These are phyloP conservation scores for Epicoccum nigrum DNA, from an alignment of 2,329 filamentous ascomycete genomes.

Conservation along the genomic window DNA sequence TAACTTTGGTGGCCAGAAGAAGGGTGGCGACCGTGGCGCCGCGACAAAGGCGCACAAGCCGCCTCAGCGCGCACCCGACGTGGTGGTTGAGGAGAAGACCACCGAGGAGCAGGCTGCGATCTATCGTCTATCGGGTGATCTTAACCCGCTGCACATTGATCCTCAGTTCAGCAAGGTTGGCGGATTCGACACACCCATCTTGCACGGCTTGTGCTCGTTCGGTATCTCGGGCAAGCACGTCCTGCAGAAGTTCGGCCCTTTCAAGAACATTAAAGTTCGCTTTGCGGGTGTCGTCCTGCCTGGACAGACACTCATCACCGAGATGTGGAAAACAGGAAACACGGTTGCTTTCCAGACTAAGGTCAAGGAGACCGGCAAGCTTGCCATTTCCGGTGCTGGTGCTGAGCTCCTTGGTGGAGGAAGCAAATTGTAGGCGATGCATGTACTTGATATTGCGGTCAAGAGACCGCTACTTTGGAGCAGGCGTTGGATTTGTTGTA, in stretches of 20 bases:
- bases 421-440: slow-evolving; percentile 43
- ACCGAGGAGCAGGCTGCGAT: slow-evolving; percentile 89
- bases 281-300: slow-evolving; percentile 87
- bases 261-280: slow-evolving; percentile 91
- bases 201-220: slow-evolving; percentile 96
- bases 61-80: slow-evolving; percentile 78
- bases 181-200: slow-evolving; percentile 90
- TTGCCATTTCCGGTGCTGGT: slow-evolving; percentile 80
- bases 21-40: slow-evolving; percentile 77
- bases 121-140: slow-evolving; percentile 91
- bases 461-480: background rate
- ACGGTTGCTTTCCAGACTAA: slow-evolving; percentile 84
- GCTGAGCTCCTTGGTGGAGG: slow-evolving; percentile 70
- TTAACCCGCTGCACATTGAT: slow-evolving; percentile 96
- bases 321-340: slow-evolving; percentile 91
- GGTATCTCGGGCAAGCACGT: slow-evolving; percentile 91
- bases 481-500: slow-evolving; percentile 7
- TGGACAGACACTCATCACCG: slow-evolving; percentile 84
- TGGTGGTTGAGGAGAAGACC: slow-evolving; percentile 83
- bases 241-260: slow-evolving; percentile 78
- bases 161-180: slow-evolving; percentile 92
- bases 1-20: slow-evolving; percentile 84
- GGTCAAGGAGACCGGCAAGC: slow-evolving; percentile 91
- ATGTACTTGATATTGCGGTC: background rate
- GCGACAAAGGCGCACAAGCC: slow-evolving; percentile 80